These are phyloP conservation scores for Neoascochyta sp. DNA, from an alignment of 2,329 filamentous ascomycete genomes.

Conservation along the genomic window DNA sequence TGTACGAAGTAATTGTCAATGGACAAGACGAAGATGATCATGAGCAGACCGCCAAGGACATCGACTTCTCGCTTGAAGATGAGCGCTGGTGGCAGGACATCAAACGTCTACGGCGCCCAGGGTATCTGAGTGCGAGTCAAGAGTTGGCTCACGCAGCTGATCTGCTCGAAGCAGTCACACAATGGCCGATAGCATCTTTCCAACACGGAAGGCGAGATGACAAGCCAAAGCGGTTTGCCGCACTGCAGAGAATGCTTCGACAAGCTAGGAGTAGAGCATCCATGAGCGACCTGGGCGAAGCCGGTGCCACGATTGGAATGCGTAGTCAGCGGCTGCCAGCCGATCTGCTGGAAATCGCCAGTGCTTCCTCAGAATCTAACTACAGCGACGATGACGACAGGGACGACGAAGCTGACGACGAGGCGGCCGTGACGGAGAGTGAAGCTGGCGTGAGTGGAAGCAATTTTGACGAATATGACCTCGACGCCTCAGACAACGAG, in stretches of 20 bases:
- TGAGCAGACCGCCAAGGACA: slow-evolving; percentile 55
- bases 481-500: slow-evolving; percentile 32
- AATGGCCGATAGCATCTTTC: slow-evolving; percentile 54
- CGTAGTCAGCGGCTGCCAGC: slow-evolving; percentile 68
- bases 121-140: slow-evolving; percentile 39
- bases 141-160: slow-evolving; percentile 45
- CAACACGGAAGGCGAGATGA: slow-evolving; percentile 48
- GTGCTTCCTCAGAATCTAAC: slow-evolving; percentile 34
- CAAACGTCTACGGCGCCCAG: slow-evolving; percentile 47
- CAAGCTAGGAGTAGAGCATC: slow-evolving; percentile 54
- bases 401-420: slow-evolving; percentile 22
- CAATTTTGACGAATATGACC: slow-evolving; percentile 34
- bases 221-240: slow-evolving; percentile 50
- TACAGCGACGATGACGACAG: slow-evolving; percentile 21
- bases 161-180: slow-evolving; percentile 43
- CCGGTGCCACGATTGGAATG: slow-evolving; percentile 69
- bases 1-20: slow-evolving; percentile 74
- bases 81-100: slow-evolving; percentile 84
- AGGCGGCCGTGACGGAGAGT: slow-evolving; percentile 29
- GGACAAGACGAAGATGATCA: slow-evolving; percentile 53
- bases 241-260: slow-evolving; percentile 60
- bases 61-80: slow-evolving; percentile 63
- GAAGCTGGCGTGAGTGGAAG: slow-evolving; percentile 29
- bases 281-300: slow-evolving; percentile 45
- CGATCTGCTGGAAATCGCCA: slow-evolving; percentile 48